A percentile compares a stretch with the other conserved stretches of the same genome.
Conservation (phyloP, 805 yeast species). For the Wickerhamiella domercqiae region DNA sequence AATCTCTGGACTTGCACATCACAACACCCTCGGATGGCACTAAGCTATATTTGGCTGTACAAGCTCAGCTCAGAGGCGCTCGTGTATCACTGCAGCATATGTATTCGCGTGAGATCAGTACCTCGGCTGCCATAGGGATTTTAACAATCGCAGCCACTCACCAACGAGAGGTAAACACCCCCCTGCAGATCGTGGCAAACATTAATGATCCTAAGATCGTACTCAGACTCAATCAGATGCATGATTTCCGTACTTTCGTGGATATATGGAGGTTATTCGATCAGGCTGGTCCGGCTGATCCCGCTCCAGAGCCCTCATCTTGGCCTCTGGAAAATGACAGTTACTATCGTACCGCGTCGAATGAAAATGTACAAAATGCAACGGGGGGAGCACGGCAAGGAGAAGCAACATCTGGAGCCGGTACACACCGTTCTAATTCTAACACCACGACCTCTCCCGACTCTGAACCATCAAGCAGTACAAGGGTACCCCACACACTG, state of each 20-base stretch:
- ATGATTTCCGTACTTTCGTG: slow-evolving; percentile 61
- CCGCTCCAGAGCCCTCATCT: not conserved
- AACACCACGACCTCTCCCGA: not conserved
- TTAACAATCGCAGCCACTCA: slow-evolving; percentile 2
- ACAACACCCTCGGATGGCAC: slow-evolving; percentile 19
- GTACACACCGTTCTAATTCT: not conserved
- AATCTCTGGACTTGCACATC: slow-evolving; percentile 48
- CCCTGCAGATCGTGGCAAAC: slow-evolving; percentile 28
- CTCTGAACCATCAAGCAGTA: too few species aligned
- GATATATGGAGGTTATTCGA: slow-evolving; percentile 16
- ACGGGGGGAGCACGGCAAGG: too few species aligned
- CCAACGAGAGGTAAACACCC: slow-evolving; percentile 5
- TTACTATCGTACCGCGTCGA: too few species aligned
- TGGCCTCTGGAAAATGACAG: slow-evolving; percentile 32
- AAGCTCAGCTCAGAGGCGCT: slow-evolving; percentile 38
- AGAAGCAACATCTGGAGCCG: not conserved
- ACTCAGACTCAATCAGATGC: slow-evolving; percentile 69
- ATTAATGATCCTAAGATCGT: slow-evolving; percentile 37
- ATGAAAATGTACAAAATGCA: too few species aligned
- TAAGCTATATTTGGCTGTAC: slow-evolving; percentile 28
- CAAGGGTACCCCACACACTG: not conserved
- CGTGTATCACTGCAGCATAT: slow-evolving; percentile 72
- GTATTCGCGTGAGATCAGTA: slow-evolving; percentile 80
- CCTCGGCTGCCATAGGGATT: slow-evolving; percentile 21
- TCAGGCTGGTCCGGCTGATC: not conserved